Evolutionary conservation across 345 rosid species (phyloP), one percentile per base, ranked within the genome.

Genomic region (Populus pruinosa): DNA sequence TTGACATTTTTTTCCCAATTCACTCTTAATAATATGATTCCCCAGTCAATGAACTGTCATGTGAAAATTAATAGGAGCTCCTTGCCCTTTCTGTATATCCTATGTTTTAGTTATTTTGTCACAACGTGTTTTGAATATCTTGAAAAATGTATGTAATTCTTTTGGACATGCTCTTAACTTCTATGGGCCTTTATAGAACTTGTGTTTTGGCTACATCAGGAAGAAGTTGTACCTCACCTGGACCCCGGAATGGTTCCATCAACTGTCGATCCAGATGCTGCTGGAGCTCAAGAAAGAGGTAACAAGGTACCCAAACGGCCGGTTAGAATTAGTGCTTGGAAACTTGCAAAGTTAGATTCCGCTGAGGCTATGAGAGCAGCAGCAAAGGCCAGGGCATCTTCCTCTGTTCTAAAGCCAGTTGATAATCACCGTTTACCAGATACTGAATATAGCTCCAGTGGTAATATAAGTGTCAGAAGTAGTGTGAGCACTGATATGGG

Each of bases 211-310:
- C 25, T 56, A 49, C 72, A 50, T 64, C 88, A 96, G 99, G 99
- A 96, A 63, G 99, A 96, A 90, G 98, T 96, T 36, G 75, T 92
- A 71, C 98, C 99, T 62, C 99, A 96, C 87, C 83, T 93, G 86
- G 98, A 93, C 55, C 98, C 98, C 73, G 89, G 98, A 74, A 96
- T 93, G 97, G 90, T 96, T 67, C 99, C 98, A 8, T 96, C 98
- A 14, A 96, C 97, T 6, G 78, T 93, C 71, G 99, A 96, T 80
- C 99, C 99, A 14, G 97, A 96, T 86, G 96, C 94, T 36, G 86
- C 93, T 67, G 97, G 87, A 74, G 71, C 78, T 83, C 87, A 83
- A 33, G 96, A 92, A 78, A 91, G 92, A 82, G 93, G 89, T 41
- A 83, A 79, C 81, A 91, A 85, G 86, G 68, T 83, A n/a, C 88